These are phyloP conservation scores for Venturia asperata DNA, from an alignment of 2,329 filamentous ascomycete genomes.

Conservation along the genomic window DNA sequence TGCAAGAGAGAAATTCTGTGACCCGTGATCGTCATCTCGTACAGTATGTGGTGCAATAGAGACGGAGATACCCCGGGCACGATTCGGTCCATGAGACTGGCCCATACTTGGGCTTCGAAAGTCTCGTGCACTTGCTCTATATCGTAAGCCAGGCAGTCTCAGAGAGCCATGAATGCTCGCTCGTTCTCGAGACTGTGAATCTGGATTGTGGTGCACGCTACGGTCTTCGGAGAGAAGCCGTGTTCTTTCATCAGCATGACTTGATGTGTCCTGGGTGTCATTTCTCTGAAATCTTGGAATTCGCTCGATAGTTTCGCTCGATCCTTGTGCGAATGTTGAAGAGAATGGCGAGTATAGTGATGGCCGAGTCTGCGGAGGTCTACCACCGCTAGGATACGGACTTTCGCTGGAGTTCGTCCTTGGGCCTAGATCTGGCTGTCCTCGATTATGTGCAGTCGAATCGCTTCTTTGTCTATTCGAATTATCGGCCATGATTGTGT, in stretches of 20 bases:
- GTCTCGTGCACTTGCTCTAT: slow-evolving; percentile 11
- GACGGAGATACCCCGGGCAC: slow-evolving; percentile 2
- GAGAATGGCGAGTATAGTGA: not conserved
- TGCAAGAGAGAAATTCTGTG: slow-evolving; percentile 16
- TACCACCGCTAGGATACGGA: not conserved
- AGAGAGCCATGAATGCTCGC: slow-evolving; percentile 5
- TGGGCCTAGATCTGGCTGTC: not conserved
- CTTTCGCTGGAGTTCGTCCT: not conserved
- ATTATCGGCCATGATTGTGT: slow-evolving; percentile 6
- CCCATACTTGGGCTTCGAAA: slow-evolving; percentile 3
- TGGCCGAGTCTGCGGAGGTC: slow-evolving; percentile 3
- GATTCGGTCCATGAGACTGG: slow-evolving; percentile 3
- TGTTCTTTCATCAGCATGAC: slow-evolving; percentile 10
- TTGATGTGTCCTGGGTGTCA: not conserved
- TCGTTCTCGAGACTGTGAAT: slow-evolving; percentile 2
- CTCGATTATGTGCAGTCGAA: not conserved
- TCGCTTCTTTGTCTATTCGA: not conserved
- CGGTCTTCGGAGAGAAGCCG: slow-evolving; percentile 1
- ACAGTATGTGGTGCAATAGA: slow-evolving; percentile 1
- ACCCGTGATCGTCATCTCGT: not conserved
- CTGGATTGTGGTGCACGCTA: not conserved
- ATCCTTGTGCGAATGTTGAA: not conserved
- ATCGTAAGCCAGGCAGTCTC: slow-evolving; percentile 8
- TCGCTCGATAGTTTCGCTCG: slow-evolving; percentile 10
- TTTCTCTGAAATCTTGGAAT: slow-evolving; percentile 14